Base-by-base conservation (phyloP, 2,329 filamentous ascomycete genomes). In the Fusarium penzigii region DNA sequence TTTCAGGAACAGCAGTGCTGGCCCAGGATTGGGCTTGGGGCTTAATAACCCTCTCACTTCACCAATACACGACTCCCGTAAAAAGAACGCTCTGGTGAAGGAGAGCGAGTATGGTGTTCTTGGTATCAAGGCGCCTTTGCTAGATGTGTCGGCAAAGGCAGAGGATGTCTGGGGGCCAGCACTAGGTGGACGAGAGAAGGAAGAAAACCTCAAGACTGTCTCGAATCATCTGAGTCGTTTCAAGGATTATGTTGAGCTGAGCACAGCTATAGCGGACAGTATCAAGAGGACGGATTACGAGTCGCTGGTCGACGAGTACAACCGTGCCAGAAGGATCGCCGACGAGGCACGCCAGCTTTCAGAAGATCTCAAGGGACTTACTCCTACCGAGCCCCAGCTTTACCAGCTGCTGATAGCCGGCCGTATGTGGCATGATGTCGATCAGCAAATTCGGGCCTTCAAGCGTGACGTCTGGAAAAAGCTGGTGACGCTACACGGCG, bases 101-200 rank as follows among this genome's bases (percentile, higher is more conserved):
- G 93, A 97, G 73, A 96, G 90, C 63, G 92, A 96, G 65, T 96
- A 92, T 66, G 92, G 92, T 46, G 86, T 95, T 8, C 78, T 88
- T 66, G 92, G 91, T 11, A 96, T 99, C 71, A 95, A 96, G 68
- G 83, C 80, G 1, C 93, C 94, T 16, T 77, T 99, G 49, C 79
- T 94, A 10, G 94, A 97, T 64, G 90, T 95, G 11, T 91, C 90
- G 1, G 89, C 92, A 55, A 97, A 97, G 71, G 94, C 93, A 0
- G 92, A 97, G 70, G 94, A 99, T 65, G 89, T 99, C 9, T 99
- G 95, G 92, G 94, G 94, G 0, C 94, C 94, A 2, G 93, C 94
- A 1, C 73, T 99, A 38, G 91, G 92, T 44, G 94, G 94, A 4
- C 85, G 90, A 29, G 92, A 97, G 64, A 92, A 93, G 67, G 94